These are phyloP conservation scores for Arthrinium puccinioides DNA, from an alignment of 2,329 filamentous ascomycete species.

Conservation along the genomic window DNA sequence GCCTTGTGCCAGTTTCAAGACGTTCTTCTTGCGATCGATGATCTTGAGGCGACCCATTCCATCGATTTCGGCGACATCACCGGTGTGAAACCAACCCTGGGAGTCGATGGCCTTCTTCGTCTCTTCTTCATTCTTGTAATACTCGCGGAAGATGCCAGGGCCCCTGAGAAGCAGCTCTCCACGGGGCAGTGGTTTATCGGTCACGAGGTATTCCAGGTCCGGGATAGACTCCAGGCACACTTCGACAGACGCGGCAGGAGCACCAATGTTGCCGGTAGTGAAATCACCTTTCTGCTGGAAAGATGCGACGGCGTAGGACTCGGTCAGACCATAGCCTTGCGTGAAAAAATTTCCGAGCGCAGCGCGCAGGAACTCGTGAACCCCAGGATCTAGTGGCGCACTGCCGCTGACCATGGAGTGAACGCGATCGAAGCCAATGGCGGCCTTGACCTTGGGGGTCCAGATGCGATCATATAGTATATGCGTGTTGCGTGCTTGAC, in stretches of 20 bases:
- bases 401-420: conserved; percentile 78
- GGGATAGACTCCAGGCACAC: conserved; percentile 79
- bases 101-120: conserved; percentile 73
- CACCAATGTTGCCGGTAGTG: conserved; percentile 74
- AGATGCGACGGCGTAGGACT: conserved; percentile 75
- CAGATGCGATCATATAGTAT: conserved; percentile 80
- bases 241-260: conserved; percentile 60
- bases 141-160: conserved; percentile 73
- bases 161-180: conserved; percentile 85
- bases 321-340: conserved; percentile 91
- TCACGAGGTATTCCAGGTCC: conserved; percentile 85
- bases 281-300: conserved; percentile 67
- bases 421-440: conserved; percentile 69
- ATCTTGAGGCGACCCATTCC: conserved; percentile 81
- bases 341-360: conserved; percentile 71
- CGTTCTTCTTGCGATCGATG: conserved; percentile 96
- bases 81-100: conserved; percentile 96
- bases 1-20: conserved; percentile 95
- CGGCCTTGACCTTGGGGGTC: conserved; percentile 79
- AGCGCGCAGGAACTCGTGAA: conserved; percentile 83
- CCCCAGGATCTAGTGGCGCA: conserved; percentile 79
- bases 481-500: conserved; percentile 72
- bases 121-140: conserved; percentile 86
- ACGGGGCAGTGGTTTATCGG: conserved; percentile 82
- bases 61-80: conserved; percentile 84